phyloP scores from a whole-genome alignment of 345 rosid species.

The Euphorbia peplus region DNA sequence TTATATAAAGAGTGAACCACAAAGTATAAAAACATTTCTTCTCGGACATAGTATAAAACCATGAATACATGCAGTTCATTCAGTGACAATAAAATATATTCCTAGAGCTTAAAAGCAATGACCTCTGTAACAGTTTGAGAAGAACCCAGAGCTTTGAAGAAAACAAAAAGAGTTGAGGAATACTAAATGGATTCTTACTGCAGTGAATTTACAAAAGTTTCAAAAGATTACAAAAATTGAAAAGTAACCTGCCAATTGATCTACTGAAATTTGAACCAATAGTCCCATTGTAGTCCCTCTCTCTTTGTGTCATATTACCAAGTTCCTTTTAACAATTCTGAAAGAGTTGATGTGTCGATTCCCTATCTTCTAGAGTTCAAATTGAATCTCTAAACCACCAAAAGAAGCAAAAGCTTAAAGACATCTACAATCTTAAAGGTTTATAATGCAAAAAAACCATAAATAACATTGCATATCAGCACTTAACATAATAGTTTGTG shows the following conservation, averaged over 20 bases:
- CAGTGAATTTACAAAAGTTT: background rate
- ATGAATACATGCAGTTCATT: background rate
- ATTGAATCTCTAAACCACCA: background rate
- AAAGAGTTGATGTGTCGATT: background rate
- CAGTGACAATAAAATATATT: background rate
- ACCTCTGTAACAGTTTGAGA: background rate
- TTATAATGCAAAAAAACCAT: background rate
- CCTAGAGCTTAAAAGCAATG: no score
- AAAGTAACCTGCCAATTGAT: background rate
- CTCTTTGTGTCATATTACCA: background rate
- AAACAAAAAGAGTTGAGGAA: background rate
- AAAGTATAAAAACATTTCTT: background rate
- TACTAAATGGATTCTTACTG: background rate
- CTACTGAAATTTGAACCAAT: no score
- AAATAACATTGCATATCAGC: background rate
- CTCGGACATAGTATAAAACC: background rate
- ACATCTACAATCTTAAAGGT: background rate
- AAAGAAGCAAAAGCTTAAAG: background rate
- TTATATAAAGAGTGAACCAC: background rate
- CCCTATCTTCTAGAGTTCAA: background rate
- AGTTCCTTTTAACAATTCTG: background rate
- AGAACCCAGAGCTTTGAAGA: background rate
- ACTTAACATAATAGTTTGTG: background rate
- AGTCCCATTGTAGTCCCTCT: no score
- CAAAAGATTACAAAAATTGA: background rate